Evolutionary conservation across 306 rosid species (phyloP), one percentile per base, ranked within the genome.

Genomic region (Clitoria ternatea): DNA sequence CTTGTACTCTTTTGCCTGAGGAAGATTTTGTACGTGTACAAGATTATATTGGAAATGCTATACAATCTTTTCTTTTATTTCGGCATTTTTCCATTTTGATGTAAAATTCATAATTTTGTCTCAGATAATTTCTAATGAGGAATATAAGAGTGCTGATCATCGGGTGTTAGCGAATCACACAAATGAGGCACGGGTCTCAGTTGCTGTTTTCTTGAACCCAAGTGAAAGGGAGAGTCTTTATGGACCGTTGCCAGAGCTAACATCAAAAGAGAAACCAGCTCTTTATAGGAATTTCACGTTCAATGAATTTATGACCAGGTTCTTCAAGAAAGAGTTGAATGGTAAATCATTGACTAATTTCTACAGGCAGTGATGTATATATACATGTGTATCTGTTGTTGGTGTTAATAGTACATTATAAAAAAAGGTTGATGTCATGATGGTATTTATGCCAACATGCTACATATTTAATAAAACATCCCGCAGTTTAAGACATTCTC

Each of bases 181-280:
- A 7, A 0, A 3, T 0, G 90, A 90, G 73, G 73, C 96, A 1
- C 76, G 96, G 1, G 88, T 86, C 2, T 86, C 97, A 0, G 12
- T 73, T 0, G 96, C 83, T 0, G 77, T 84, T 35, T 90, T 92
- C 73, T 62, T 80, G 24, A 82, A 82, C 65, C 93, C 96, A 6
- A 7, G 96, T 39, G 47, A 56, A 0, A 75, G 88, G 59, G 88
- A 86, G 44, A 67, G 69, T 5, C 26, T 75, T 4, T 88, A 67
- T 63, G 98, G 98, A 45, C 98, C 96, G 12, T 62, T 88, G 69
- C 93, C 93, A 3, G 96, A 92, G 83, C 81, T 92, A 57, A 72
- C 84, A 20, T 74, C 88, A 7, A 64, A 52, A 3, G 84, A 80
- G 17, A 88, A 83, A 23, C 96, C 89, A 0, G 55, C 87, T 0